Evolutionary conservation across 768 basidiomycete species (phyloP).

Genomic region (Tephrocybe rancida): DNA sequence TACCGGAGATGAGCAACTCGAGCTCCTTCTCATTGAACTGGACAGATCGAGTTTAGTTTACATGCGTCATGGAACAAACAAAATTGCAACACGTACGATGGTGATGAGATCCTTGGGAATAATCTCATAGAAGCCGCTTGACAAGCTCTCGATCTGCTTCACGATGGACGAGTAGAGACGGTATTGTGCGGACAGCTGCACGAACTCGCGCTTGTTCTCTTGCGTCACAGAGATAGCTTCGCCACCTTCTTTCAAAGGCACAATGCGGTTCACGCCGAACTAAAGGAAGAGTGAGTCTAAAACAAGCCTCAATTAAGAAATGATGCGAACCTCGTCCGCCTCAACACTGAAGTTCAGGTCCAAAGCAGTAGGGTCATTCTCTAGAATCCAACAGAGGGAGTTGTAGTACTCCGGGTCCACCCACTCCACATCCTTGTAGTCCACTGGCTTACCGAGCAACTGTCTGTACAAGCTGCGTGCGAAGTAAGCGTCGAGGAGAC

Average conservation of each 20-base stretch:
- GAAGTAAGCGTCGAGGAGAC: conserved; percentile 97
- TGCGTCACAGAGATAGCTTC: conserved; percentile 87
- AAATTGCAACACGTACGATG: conserved; percentile 62
- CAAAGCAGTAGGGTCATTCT: conserved; percentile 86
- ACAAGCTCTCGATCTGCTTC: conserved; percentile 90
- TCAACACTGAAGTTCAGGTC: conserved; percentile 96
- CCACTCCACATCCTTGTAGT: conserved; percentile 96
- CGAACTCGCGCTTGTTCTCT: conserved; percentile 96
- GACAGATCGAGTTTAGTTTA: conserved; percentile 6
- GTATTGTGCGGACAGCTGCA: conserved; percentile 93
- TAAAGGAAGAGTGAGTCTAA: conserved; percentile 30
- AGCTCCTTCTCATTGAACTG: conserved; percentile 96
- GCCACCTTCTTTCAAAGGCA: conserved; percentile 86
- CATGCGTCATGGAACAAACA: not conserved
- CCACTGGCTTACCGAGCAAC: conserved; percentile 90
- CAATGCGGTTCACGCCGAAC: conserved; percentile 91
- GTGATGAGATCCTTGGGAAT: conserved; percentile 95
- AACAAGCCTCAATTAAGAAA: not conserved
- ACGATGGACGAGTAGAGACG: conserved; percentile 92
- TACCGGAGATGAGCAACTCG: conserved; percentile 92
- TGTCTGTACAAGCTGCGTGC: conserved; percentile 96
- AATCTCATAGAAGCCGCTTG: conserved; percentile 94
- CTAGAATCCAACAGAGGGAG: conserved; percentile 96
- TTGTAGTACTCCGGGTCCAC: conserved; percentile 99
- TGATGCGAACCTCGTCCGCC: conserved; percentile 79